phyloP scores from a whole-genome alignment of 1,284 basidiomycete species.

The Apiotrichum sp. region DNA sequence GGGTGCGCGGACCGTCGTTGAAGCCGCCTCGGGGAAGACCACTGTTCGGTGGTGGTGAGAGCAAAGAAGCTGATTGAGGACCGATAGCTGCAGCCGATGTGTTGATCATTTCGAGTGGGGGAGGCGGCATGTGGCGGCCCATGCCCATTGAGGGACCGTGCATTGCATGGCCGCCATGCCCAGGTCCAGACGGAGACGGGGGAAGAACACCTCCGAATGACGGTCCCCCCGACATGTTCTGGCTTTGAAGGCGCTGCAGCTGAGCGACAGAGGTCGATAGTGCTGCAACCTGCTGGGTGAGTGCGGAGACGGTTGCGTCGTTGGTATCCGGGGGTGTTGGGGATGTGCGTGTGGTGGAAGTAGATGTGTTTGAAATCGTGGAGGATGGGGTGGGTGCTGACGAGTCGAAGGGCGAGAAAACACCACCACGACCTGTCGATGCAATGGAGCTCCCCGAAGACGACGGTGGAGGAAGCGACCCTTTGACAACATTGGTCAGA shows the following conservation, averaged over 20 bases:
- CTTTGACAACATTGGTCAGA: slow-evolving; percentile 25
- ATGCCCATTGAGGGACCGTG: slow-evolving; percentile 4
- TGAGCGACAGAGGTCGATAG: slow-evolving; percentile 82
- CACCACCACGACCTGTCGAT: neutral
- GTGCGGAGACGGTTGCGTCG: slow-evolving; percentile 52
- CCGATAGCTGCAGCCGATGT: neutral
- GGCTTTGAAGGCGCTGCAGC: slow-evolving; percentile 47
- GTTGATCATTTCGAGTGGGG: slow-evolving; percentile 10
- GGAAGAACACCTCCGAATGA: slow-evolving; percentile 3
- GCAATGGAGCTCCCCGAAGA: too few relatives aligned
- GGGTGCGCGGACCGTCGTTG: slow-evolving; percentile 8
- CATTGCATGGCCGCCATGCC: slow-evolving; percentile 3
- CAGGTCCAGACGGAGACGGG: neutral
- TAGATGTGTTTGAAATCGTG: neutral
- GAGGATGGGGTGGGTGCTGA: slow-evolving; percentile 8
- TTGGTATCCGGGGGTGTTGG: neutral
- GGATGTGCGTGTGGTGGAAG: slow-evolving; percentile 3
- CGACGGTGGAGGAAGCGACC: neutral
- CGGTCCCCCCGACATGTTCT: neutral
- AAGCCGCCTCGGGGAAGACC: slow-evolving; percentile 4
- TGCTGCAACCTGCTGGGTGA: slow-evolving; percentile 71
- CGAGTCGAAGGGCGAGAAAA: slow-evolving; percentile 18
- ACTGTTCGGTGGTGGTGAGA: slow-evolving; percentile 1
- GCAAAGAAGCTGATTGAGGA: slow-evolving; percentile 1
- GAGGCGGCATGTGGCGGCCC: slow-evolving; percentile 7